Percentiles rank a stretch among this genome's conserved stretches.
phyloP scores from a whole-genome alignment of 148 eudicot species.

The Rhododendron simsii region DNA sequence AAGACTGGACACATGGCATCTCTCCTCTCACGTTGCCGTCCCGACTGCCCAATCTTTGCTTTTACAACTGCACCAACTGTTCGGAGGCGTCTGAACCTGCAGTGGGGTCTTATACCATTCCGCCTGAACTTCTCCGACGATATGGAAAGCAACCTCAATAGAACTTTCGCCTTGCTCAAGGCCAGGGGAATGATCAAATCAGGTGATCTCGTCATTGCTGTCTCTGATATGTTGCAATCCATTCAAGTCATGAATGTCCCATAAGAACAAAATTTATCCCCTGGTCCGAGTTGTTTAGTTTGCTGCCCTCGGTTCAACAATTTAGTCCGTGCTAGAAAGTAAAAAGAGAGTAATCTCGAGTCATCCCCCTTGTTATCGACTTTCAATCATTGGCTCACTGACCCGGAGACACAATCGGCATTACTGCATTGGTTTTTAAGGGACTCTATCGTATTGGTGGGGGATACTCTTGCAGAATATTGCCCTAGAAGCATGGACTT shows the following conservation, averaged over 20 bases:
- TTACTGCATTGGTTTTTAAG: neutral
- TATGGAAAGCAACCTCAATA: conserved; percentile 89
- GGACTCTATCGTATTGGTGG: neutral
- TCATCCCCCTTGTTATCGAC: neutral
- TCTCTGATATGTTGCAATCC: conserved; percentile 92
- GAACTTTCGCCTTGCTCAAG: conserved; percentile 81
- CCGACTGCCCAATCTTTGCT: conserved; percentile 96
- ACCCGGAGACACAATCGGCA: neutral
- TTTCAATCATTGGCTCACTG: neutral
- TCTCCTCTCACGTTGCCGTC: conserved; percentile 86
- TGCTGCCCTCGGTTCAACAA: neutral
- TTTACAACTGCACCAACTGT: conserved; percentile 69
- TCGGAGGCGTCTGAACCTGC: conserved; percentile 81
- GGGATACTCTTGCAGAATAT: neutral
- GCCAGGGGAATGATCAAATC: conserved; percentile 95
- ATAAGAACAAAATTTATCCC: conserved; percentile 18
- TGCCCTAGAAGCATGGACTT: neutral
- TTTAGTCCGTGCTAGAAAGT: neutral
- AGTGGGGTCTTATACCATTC: conserved; percentile 97
- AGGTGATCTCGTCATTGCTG: conserved; percentile 93
- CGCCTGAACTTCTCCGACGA: conserved; percentile 89
- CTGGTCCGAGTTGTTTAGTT: neutral
- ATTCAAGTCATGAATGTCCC: conserved; percentile 97
- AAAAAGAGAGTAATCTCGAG: neutral
- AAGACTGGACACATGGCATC: conserved; percentile 94